Evolutionary conservation across 75 land plant species (phyloP).

Genomic region (Pseudotsuga menziesii): DNA sequence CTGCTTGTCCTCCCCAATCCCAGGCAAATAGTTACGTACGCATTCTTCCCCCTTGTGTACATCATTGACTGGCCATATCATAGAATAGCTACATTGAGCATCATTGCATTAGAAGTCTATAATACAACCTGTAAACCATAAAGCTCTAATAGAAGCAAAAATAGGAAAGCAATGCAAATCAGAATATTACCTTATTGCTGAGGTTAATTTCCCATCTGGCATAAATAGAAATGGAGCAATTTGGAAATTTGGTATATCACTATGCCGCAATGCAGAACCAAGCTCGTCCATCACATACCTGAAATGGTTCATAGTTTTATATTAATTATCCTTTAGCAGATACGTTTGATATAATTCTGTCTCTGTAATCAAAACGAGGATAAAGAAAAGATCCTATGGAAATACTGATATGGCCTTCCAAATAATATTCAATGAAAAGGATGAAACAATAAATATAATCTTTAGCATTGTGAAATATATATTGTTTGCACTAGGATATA

Average conservation of each 20-base stretch:
- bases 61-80: conserved; percentile 81
- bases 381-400: background rate
- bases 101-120: background rate
- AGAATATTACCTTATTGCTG: conserved; percentile 71
- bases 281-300: conserved; percentile 99
- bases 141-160: background rate
- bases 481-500: too few species aligned
- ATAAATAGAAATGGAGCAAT: conserved; percentile 90
- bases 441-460: too few species aligned
- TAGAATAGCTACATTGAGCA: conserved; percentile 58
- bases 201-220: conserved; percentile 82
- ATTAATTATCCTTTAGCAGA: background rate
- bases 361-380: background rate
- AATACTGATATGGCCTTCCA: background rate
- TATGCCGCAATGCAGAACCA: conserved; percentile 91
- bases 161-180: background rate
- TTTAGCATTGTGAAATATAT: too few species aligned
- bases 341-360: background rate
- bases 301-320: background rate
- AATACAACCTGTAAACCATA: background rate
- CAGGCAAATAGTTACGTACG: conserved; percentile 84
- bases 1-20: conserved; percentile 92
- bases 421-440: too few species aligned
- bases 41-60: conserved; percentile 83
- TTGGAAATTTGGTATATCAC: conserved; percentile 83